Evolutionary conservation across 768 basidiomycete species (phyloP).

Genomic region (Epithele typhae): DNA sequence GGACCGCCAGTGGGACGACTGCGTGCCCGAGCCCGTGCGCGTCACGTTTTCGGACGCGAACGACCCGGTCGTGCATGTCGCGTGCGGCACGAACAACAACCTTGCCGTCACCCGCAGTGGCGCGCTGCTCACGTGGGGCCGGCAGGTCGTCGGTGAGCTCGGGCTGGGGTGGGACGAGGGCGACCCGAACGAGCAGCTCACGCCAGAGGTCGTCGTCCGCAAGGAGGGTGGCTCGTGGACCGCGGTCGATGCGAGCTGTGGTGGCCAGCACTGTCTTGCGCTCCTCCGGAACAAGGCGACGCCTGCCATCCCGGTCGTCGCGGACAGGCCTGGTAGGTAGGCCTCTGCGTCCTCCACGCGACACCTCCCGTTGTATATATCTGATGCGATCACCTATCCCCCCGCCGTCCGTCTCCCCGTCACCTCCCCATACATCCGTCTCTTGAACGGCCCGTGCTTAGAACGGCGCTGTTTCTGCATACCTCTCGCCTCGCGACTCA

Average conservation of each 20-base stretch:
- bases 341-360: too few relatives aligned
- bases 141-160: constrained; percentile 73
- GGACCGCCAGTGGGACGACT: constrained; percentile 50
- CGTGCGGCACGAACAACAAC: constrained; percentile 69
- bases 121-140: constrained; percentile 73
- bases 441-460: neutral
- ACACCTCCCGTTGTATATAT: constrained; percentile 11
- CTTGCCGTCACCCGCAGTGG: constrained; percentile 65
- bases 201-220: constrained; percentile 64
- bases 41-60: constrained; percentile 59
- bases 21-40: constrained; percentile 60
- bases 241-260: constrained; percentile 62
- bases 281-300: constrained; percentile 58
- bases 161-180: constrained; percentile 45
- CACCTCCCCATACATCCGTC: constrained; percentile 2
- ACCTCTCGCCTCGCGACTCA: constrained; percentile 2
- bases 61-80: constrained; percentile 63
- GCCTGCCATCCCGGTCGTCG: constrained; percentile 6
- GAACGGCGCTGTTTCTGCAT: neutral
- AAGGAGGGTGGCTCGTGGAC: constrained; percentile 70
- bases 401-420: too few relatives aligned
- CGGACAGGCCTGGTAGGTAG: neutral
- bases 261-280: constrained; percentile 75
- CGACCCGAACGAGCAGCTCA: constrained; percentile 55
- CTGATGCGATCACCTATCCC: neutral